phyloP scores from a whole-genome alignment of 352 stramenopile species.

The Elongisporangium senticosum region DNA sequence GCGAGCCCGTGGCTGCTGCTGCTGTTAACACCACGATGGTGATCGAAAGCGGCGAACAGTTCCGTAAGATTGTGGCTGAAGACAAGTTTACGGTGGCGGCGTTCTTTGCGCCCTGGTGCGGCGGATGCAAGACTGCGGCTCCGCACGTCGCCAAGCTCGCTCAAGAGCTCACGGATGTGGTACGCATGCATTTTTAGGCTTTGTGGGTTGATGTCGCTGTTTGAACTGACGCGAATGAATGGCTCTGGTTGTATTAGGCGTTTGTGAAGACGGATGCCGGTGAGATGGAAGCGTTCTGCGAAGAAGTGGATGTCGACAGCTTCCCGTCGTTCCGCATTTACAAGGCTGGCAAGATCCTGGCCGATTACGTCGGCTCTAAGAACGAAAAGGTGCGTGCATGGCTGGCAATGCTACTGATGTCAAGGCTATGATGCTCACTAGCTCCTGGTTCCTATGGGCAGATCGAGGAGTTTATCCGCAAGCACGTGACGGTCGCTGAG shows the following conservation, averaged over 20 bases:
- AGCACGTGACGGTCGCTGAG: constrained; percentile 15
- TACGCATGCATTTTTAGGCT: constrained; percentile 5
- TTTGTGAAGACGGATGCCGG: constrained; percentile 72
- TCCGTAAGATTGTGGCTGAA: constrained; percentile 32
- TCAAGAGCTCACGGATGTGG: constrained; percentile 44
- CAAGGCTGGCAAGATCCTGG: constrained; percentile 55
- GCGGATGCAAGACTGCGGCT: constrained; percentile 67
- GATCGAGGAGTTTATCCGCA: constrained; percentile 65
- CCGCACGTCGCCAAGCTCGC: constrained; percentile 57
- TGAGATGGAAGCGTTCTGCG: constrained; percentile 69
- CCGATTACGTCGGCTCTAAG: constrained; percentile 76
- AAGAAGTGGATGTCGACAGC: constrained; percentile 74
- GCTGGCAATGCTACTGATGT: background rate
- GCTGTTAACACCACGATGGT: background rate
- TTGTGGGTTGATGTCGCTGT: background rate
- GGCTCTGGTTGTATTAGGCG: constrained; percentile 9
- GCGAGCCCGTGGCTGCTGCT: background rate
- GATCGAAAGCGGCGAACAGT: constrained; percentile 44
- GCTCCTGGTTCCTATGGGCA: background rate
- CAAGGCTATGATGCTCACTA: background rate
- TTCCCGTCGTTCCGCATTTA: constrained; percentile 79
- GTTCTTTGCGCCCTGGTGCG: constrained; percentile 75
- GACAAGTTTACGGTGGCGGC: constrained; percentile 52
- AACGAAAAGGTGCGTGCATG: constrained; percentile 42
- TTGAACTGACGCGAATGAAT: background rate